A percentile compares a stretch with the other conserved stretches of the same genome.
Conservation (phyloP, 352 stramenopile species). For the Pythium phragmitis region DNA sequence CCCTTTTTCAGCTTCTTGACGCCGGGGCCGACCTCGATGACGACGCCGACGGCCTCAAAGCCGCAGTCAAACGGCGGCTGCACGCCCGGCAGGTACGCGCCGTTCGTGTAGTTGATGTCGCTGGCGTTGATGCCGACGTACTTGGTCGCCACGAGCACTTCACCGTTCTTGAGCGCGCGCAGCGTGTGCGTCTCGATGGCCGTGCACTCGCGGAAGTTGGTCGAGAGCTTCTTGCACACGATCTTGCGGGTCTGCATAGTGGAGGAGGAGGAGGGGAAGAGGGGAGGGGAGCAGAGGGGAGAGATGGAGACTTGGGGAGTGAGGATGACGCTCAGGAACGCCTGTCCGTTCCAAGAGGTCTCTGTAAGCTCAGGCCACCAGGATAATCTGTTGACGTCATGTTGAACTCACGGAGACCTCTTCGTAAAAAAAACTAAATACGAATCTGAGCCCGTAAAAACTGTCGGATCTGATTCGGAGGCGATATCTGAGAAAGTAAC, state of each 20-base stretch:
- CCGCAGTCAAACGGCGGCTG: slow-evolving; percentile 52
- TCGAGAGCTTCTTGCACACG: slow-evolving; percentile 75
- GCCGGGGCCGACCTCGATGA: slow-evolving; percentile 30
- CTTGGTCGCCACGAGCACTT: slow-evolving; percentile 50
- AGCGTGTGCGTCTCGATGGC: slow-evolving; percentile 54
- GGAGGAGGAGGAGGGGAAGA: not conserved
- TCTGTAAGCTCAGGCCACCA: slow-evolving; percentile 2
- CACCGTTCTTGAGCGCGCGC: slow-evolving; percentile 37
- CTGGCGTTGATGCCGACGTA: slow-evolving; percentile 47
- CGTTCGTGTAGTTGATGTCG: slow-evolving; percentile 65
- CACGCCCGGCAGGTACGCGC: slow-evolving; percentile 47
- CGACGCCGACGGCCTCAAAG: slow-evolving; percentile 46
- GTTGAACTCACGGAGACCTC: slow-evolving; percentile 21
- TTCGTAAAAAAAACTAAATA: not conserved
- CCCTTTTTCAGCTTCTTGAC: slow-evolving; percentile 45
- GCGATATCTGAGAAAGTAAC: not conserved
- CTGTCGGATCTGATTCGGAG: not conserved
- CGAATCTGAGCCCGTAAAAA: slow-evolving; percentile 7
- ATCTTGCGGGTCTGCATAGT: slow-evolving; percentile 73
- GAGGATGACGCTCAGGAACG: not conserved
- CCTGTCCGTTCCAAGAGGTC: no score
- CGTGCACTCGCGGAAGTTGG: slow-evolving; percentile 77
- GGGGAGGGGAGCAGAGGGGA: not conserved
- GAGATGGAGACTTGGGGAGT: slow-evolving; percentile 7
- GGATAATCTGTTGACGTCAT: slow-evolving; percentile 27